Percentiles rank a stretch among this genome's conserved stretches.
These are phyloP conservation scores for Metschnikowia santaceciliae DNA, from an alignment of 805 yeast species.

Conservation along the genomic window DNA sequence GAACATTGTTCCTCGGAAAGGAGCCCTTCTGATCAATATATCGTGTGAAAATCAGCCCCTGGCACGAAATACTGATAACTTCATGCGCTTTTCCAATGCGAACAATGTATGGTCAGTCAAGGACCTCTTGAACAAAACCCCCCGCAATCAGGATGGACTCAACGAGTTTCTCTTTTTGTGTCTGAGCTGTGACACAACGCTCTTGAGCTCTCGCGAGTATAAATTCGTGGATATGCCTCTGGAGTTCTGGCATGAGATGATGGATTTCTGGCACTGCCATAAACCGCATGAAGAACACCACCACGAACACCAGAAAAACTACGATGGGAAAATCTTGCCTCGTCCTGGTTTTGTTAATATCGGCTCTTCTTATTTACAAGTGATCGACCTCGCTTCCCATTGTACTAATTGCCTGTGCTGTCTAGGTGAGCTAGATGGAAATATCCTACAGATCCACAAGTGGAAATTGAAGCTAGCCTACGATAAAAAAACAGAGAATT, in stretches of 20 bases:
- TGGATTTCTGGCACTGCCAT: constrained; percentile 98
- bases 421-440: constrained; percentile 39
- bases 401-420: constrained; percentile 36
- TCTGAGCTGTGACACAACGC: constrained; percentile 21
- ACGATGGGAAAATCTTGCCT: constrained; percentile 43
- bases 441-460: constrained; percentile 39
- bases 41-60: not conserved
- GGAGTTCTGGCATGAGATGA: constrained; percentile 88
- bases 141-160: constrained; percentile 17
- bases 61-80: not conserved
- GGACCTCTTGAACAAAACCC: constrained; percentile 35
- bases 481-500: constrained; percentile 12
- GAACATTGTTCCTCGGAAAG: not conserved
- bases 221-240: constrained; percentile 72
- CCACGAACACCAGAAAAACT: constrained; percentile 21
- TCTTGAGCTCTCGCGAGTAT: constrained; percentile 31
- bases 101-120: constrained; percentile 38
- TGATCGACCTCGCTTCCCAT: constrained; percentile 24
- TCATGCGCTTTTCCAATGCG: constrained; percentile 12
- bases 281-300: constrained; percentile 48
- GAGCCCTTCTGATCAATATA: not conserved
- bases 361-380: constrained; percentile 54
- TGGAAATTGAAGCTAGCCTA: constrained; percentile 48
- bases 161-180: constrained; percentile 32
- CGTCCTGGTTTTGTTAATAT: constrained; percentile 39